Evolutionary conservation across 2,329 filamentous ascomycete species (phyloP).

Genomic region (Cercospora canescens): DNA sequence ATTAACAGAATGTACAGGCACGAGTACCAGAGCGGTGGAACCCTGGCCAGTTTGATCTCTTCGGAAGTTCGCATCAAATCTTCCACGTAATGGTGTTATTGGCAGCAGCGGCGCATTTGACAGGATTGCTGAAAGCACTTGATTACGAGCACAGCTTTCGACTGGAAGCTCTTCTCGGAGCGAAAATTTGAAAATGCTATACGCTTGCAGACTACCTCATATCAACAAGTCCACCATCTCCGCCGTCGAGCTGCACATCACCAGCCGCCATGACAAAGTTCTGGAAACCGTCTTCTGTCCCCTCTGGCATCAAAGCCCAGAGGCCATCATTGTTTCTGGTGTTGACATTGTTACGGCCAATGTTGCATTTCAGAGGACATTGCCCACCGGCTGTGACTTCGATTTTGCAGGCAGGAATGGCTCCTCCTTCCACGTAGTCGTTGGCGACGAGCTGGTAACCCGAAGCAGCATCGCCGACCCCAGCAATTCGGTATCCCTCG

Average conservation of each 20-base stretch:
- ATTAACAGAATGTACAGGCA: conserved; percentile 47
- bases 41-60: conserved; percentile 83
- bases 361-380: conserved; percentile 1
- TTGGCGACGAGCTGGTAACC: conserved; percentile 2
- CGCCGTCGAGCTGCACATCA: not conserved
- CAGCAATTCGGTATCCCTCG: not conserved
- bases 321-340: not conserved
- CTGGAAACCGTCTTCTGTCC: not conserved
- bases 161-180: conserved; percentile 1
- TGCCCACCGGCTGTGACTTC: conserved; percentile 3
- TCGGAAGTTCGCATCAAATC: conserved; percentile 92
- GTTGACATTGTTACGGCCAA: not conserved
- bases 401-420: not conserved
- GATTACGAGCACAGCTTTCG: conserved; percentile 67
- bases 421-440: not conserved
- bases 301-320: not conserved
- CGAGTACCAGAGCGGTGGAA: conserved; percentile 79
- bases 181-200: not conserved
- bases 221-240: not conserved
- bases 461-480: not conserved
- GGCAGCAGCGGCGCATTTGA: conserved; percentile 78
- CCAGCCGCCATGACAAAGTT: conserved; percentile 3
- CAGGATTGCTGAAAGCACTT: conserved; percentile 79
- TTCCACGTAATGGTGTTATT: conserved; percentile 88
- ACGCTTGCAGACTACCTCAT: not conserved